Conservation (phyloP, 192 early-diverging fungal genomes). For the Spizellomyces sp. region DNA sequence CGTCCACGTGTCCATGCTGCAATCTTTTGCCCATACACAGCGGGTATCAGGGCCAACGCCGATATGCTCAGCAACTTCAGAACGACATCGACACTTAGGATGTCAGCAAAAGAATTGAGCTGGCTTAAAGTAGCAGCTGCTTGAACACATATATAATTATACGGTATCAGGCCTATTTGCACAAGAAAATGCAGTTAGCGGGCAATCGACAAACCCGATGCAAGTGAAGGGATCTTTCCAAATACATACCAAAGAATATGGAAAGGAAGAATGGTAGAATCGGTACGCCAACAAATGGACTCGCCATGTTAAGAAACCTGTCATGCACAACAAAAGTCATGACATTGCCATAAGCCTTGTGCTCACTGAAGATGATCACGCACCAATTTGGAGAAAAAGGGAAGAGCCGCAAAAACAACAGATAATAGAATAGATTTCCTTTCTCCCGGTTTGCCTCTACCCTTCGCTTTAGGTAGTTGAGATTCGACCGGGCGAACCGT, state of each 20-base stretch:
- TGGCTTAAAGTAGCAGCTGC: conserved; percentile 37
- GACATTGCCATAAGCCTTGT: neutral
- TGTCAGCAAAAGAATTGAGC: conserved; percentile 38
- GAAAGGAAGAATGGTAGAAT: conserved; percentile 31
- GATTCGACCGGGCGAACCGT: conserved; percentile 30
- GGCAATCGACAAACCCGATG: neutral
- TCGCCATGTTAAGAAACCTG: conserved; percentile 37
- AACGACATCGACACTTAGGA: conserved; percentile 30
- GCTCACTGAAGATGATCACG: neutral
- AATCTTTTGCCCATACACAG: conserved; percentile 30
- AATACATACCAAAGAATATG: conserved; percentile 33
- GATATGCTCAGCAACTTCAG: conserved; percentile 33
- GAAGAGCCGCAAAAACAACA: conserved; percentile 37
- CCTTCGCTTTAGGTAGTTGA: conserved; percentile 16
- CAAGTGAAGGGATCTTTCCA: neutral
- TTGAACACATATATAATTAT: conserved; percentile 40
- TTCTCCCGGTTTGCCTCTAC: conserved; percentile 33
- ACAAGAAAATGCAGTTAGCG: too few species aligned
- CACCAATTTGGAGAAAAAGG: conserved; percentile 42
- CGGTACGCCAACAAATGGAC: conserved; percentile 43
- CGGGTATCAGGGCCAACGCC: conserved; percentile 30
- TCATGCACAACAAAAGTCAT: neutral
- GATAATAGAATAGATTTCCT: conserved; percentile 37
- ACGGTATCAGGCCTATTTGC: conserved; percentile 35
- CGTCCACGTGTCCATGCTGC: conserved; percentile 18